These are phyloP conservation scores for Monosporascus ibericus DNA, from an alignment of 2,329 filamentous ascomycete genomes.

Conservation along the genomic window DNA sequence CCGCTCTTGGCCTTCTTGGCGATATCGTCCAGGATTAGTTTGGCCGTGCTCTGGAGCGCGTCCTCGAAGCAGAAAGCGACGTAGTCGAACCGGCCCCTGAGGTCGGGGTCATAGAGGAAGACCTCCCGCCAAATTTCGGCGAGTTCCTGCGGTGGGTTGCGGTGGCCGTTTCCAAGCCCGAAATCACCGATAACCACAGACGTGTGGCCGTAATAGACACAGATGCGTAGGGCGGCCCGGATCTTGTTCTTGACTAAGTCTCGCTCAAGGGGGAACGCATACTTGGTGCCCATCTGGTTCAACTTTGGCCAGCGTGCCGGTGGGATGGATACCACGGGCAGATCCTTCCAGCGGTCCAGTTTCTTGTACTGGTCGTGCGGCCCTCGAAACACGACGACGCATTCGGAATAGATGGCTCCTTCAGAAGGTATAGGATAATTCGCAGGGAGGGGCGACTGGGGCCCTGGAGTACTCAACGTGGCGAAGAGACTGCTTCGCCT, in stretches of 20 bases:
- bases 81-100: conserved; percentile 54
- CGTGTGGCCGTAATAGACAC: conserved; percentile 51
- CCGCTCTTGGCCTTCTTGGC: conserved; percentile 40
- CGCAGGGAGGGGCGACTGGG: conserved; percentile 34
- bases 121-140: conserved; percentile 62
- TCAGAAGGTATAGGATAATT: conserved; percentile 69
- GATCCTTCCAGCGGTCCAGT: conserved; percentile 48
- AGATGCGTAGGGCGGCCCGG: conserved; percentile 63
- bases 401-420: conserved; percentile 64
- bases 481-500: conserved; percentile 68
- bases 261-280: conserved; percentile 66
- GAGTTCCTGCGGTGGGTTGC: conserved; percentile 59
- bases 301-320: conserved; percentile 70
- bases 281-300: conserved; percentile 58
- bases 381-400: conserved; percentile 68
- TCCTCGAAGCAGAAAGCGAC: conserved; percentile 63
- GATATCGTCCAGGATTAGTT: conserved; percentile 48
- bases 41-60: conserved; percentile 44
- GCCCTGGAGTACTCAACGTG: conserved; percentile 56
- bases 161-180: conserved; percentile 56
- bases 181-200: conserved; percentile 59
- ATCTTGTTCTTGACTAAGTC: conserved; percentile 70
- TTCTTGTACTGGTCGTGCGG: conserved; percentile 59
- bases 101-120: conserved; percentile 55
- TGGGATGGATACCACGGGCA: conserved; percentile 69